Percentiles rank a stretch among this genome's conserved stretches.
Conservation (phyloP, 1,284 basidiomycete genomes). For the Lentinula novae-zelandiae region DNA sequence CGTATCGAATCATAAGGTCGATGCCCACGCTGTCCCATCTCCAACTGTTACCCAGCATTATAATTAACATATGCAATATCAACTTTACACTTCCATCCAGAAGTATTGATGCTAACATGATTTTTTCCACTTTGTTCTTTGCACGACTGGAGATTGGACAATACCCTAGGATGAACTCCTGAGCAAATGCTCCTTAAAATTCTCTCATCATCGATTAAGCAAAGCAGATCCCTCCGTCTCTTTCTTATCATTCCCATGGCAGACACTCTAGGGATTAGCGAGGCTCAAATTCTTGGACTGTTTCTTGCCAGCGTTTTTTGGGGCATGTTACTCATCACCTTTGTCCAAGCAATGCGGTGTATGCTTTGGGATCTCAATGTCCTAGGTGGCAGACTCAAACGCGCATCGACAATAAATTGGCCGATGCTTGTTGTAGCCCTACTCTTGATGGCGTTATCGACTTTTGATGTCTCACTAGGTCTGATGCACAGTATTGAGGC, state of each 20-base stretch:
- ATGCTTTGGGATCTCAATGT: neutral
- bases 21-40: neutral
- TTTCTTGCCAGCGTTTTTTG: slow-evolving; percentile 12
- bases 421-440: slow-evolving; percentile 6
- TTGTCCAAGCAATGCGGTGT: slow-evolving; percentile 3
- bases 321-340: slow-evolving; percentile 17
- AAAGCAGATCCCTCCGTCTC: neutral
- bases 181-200: neutral
- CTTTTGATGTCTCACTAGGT: slow-evolving; percentile 8
- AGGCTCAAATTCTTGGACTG: slow-evolving; percentile 7
- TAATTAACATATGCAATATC: neutral
- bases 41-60: neutral
- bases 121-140: neutral
- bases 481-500: slow-evolving; percentile 6
- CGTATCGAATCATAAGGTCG: neutral
- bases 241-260: neutral
- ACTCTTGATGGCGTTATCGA: slow-evolving; percentile 6
- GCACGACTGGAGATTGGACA: too few species aligned
- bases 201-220: neutral
- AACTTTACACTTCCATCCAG: neutral
- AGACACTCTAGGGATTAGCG: neutral
- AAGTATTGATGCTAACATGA: neutral
- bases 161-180: too few species aligned
- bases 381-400: neutral
- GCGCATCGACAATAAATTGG: slow-evolving; percentile 10